A percentile compares a stretch with the other conserved stretches of the same genome.
Evolutionary conservation across 2,329 filamentous ascomycete species (phyloP).

Genomic region (Cladosporium oxysporum): DNA sequence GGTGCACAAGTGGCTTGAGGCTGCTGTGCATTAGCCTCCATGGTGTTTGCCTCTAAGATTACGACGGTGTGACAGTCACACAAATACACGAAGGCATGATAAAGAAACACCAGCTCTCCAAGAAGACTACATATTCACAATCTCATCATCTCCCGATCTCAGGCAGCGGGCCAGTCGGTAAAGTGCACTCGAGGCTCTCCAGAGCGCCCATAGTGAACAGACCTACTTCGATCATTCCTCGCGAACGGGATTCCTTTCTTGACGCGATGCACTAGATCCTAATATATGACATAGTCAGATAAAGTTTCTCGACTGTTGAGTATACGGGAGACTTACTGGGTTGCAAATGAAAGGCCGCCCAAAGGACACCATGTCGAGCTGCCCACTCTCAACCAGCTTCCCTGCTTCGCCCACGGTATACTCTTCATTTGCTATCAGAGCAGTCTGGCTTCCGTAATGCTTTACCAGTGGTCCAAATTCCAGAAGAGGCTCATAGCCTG

Average conservation of each 20-base stretch:
- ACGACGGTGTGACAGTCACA: too few relatives aligned
- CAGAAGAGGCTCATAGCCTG: neutral
- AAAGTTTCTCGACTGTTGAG: too few relatives aligned
- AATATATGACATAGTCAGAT: neutral
- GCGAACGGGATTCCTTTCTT: neutral
- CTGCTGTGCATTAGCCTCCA: neutral
- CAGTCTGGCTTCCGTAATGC: neutral
- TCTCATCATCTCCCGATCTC: neutral
- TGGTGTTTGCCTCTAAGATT: too few relatives aligned
- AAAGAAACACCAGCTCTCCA: too few relatives aligned
- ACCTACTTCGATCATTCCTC: neutral
- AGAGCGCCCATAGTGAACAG: constrained; percentile 1
- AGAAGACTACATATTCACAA: neutral
- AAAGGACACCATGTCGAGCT: neutral
- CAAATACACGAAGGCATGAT: too few relatives aligned
- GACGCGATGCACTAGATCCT: constrained; percentile 1
- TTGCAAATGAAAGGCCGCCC: constrained; percentile 5
- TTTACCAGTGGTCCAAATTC: neutral
- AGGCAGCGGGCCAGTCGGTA: constrained; percentile 3
- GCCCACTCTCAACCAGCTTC: neutral
- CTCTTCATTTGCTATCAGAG: constrained; percentile 4
- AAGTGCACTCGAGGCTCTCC: neutral
- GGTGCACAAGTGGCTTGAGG: neutral
- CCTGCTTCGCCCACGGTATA: neutral
- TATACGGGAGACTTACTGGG: neutral